A percentile compares a stretch with the other conserved stretches of the same genome.
Conservation (phyloP, 352 stramenopile species). For the Lagenidium sp. region DNA sequence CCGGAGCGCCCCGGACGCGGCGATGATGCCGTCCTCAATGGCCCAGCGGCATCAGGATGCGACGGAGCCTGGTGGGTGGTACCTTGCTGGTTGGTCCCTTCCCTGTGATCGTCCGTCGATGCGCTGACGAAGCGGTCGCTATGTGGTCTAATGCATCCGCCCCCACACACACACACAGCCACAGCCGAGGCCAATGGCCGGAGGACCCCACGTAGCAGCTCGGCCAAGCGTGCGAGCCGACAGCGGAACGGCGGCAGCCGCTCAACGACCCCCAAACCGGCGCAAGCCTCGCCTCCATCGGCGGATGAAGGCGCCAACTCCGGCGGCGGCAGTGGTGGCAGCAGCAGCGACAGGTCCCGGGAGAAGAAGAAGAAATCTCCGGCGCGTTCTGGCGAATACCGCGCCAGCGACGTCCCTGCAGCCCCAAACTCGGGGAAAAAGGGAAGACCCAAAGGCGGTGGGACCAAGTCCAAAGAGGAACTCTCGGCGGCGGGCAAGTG, state of each 20-base stretch:
- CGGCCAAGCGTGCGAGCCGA: conserved; percentile 36
- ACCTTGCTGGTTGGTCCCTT: no score
- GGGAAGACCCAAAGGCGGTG: conserved; percentile 8
- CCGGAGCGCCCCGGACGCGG: conserved; percentile 36
- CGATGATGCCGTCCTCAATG: conserved; percentile 5
- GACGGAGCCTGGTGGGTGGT: not conserved
- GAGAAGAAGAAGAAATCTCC: no score
- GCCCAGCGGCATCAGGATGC: not conserved
- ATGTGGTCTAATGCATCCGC: not conserved
- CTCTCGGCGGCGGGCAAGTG: conserved; percentile 56
- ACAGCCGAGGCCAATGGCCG: not conserved
- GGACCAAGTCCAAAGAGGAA: conserved; percentile 36
- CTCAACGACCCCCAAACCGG: no score
- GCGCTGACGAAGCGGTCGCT: not conserved
- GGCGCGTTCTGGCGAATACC: no score
- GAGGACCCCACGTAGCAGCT: conserved; percentile 32
- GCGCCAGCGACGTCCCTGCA: conserved; percentile 1
- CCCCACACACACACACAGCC: not conserved
- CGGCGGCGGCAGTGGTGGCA: not conserved
- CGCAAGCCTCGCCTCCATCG: no score
- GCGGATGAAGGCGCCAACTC: not conserved
- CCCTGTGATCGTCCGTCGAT: no score
- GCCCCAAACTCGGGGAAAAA: conserved; percentile 9
- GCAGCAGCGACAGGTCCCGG: not conserved
- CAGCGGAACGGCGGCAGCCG: conserved; percentile 17